Base-by-base conservation (phyloP, 345 rosid species). In the Psidium guajava region DNA sequence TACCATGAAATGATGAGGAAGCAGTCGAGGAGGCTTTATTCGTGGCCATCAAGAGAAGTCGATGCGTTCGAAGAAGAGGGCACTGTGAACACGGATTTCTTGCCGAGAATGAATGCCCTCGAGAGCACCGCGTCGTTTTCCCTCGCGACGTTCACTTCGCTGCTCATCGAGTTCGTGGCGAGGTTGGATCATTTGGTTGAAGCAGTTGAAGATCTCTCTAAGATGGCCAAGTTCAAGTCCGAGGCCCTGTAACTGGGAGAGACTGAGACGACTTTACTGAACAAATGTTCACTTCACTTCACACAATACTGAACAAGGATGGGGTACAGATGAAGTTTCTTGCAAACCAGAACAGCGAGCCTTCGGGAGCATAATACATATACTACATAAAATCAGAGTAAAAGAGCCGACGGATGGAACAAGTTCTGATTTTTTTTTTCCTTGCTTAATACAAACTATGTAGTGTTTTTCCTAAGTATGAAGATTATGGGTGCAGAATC, bases 151-250 rank as follows among this genome's bases (percentile, higher is more conserved):
- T 94, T 93, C 77, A 90, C 94, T 64, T 93, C 95, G 9, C 86
- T 94, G 88, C 94, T 93, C 20, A 89, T 92, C 56, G 94, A 93
- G 86, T 94, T 93, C 73, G 94, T 92, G 58, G 94, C 91, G 8
- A 89, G 97, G 91, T 89, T 93, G 85, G 90, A 93, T 85, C 93
- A 91, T 89, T 86, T 92, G 92, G 94, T 91, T 53, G 94, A 91
- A 83, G 94, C 91, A 55, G 95, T 91, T 15, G 94, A 91, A 69
- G 87, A 87, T 58, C 94, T 94, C 24, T 90, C 94, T 32, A 91
- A 84, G 80, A 77, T 89, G 92, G 93, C 97, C 49, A 91, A 90
- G 86, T 91, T 94, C 91, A 89, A 91, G 87, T 85, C 64, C 24
- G 87, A 91, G 81, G 83, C 28, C 83, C 61, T 88, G 86, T 87